phyloP scores from a whole-genome alignment of 2,329 filamentous ascomycete species.

The Rhynchosporium secalis region DNA sequence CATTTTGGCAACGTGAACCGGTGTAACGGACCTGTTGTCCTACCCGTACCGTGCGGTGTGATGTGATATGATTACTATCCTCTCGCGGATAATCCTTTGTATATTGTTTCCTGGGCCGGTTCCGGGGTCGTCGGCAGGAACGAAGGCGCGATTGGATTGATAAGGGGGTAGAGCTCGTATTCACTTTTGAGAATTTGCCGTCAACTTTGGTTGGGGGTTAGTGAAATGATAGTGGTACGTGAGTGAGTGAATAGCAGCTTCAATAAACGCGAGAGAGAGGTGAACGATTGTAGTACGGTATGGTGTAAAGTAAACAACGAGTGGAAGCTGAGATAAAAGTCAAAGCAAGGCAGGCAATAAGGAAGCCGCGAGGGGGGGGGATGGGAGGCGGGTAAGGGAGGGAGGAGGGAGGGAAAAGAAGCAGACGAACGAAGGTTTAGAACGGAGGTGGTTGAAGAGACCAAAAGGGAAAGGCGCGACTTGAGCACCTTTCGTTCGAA shows the following conservation, averaged over 20 bases:
- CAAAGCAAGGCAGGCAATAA: neutral
- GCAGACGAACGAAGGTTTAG: too few relatives aligned
- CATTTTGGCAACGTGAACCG: constrained; percentile 2
- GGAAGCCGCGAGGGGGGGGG: too few relatives aligned
- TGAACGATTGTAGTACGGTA: too few relatives aligned
- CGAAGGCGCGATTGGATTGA: neutral
- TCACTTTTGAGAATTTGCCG: too few relatives aligned
- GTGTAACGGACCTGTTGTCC: neutral
- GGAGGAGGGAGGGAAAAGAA: neutral
- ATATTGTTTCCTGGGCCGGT: neutral
- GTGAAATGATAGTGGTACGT: too few relatives aligned
- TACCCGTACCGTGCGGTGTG: neutral
- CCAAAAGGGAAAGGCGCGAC: too few relatives aligned
- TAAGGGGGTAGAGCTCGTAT: neutral
- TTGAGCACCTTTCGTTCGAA: too few relatives aligned
- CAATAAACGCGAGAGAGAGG: too few relatives aligned
- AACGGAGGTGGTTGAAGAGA: too few relatives aligned
- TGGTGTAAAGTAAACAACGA: neutral
- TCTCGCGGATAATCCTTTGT: neutral
- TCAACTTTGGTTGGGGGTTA: too few relatives aligned
- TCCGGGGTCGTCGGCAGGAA: neutral
- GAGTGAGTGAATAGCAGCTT: too few relatives aligned
- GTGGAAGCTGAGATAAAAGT: neutral
- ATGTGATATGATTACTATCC: neutral
- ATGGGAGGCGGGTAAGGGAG: neutral